These are phyloP conservation scores for Ceratobasidium sp. DNA, from an alignment of 1,284 basidiomycete genomes.

Conservation along the genomic window DNA sequence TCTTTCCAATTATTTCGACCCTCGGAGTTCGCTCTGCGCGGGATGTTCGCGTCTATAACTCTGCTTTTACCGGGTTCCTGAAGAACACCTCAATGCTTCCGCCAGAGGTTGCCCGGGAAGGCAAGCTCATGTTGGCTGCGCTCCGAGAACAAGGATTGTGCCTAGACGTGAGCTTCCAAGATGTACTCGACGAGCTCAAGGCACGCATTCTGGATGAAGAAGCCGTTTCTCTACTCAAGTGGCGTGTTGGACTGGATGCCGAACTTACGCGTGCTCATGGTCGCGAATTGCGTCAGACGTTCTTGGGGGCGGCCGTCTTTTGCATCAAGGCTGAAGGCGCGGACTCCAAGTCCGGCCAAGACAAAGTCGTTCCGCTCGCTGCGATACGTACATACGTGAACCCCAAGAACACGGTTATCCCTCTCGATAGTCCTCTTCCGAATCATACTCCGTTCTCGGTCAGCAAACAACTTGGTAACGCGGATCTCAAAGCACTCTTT, in stretches of 20 bases:
- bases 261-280: constrained; percentile 61
- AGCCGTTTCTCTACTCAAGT: constrained; percentile 85
- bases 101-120: constrained; percentile 72
- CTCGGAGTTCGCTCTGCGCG: constrained; percentile 78
- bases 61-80: constrained; percentile 81
- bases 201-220: constrained; percentile 80
- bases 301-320: constrained; percentile 72
- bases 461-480: constrained; percentile 73
- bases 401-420: constrained; percentile 76
- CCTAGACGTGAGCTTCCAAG: constrained; percentile 85
- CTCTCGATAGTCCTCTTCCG: constrained; percentile 87
- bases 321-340: constrained; percentile 43
- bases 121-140: constrained; percentile 73
- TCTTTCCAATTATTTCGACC: constrained; percentile 84
- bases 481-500: constrained; percentile 72
- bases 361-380: constrained; percentile 75
- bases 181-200: constrained; percentile 87
- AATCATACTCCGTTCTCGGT: constrained; percentile 75
- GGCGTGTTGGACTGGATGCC: constrained; percentile 84
- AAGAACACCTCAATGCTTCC: constrained; percentile 85
- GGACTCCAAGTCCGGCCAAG: constrained; percentile 47
- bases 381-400: constrained; percentile 83
- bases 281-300: constrained; percentile 67
- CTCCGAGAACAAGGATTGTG: constrained; percentile 79
- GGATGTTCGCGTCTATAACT: constrained; percentile 84